Evolutionary conservation across 495 filamentous ascomycete species (phyloP).

Genomic region (Podospora pseudoanserina): DNA sequence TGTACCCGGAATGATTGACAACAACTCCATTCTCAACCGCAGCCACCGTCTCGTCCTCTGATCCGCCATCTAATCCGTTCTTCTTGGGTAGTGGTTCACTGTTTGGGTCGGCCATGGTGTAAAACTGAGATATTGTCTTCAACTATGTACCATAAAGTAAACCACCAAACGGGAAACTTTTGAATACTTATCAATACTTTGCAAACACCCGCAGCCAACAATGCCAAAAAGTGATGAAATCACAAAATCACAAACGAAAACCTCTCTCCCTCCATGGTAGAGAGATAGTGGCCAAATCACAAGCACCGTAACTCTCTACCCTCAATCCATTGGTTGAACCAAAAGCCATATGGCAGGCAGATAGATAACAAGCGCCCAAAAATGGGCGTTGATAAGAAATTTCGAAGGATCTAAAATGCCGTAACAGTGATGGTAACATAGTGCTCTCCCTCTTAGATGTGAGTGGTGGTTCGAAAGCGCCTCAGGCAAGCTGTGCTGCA

Average conservation of each 20-base stretch:
- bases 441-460: neutral
- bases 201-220: neutral
- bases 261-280: neutral
- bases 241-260: neutral
- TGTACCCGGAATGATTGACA: constrained; percentile 56
- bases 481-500: neutral
- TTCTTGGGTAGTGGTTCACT: constrained; percentile 1
- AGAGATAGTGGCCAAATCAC: neutral
- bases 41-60: constrained; percentile 35
- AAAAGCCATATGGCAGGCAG: neutral
- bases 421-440: neutral
- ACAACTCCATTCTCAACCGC: constrained; percentile 36
- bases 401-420: neutral
- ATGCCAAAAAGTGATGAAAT: neutral
- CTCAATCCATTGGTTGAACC: neutral
- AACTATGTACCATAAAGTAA: neutral
- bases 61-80: constrained; percentile 17
- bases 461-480: neutral
- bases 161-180: neutral
- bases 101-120: neutral
- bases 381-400: neutral
- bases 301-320: neutral
- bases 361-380: neutral
- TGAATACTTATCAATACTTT: neutral
- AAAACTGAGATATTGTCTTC: neutral